These are phyloP conservation scores for Beauveria pseudobassiana DNA, from an alignment of 2,329 filamentous ascomycete species.

Conservation along the genomic window DNA sequence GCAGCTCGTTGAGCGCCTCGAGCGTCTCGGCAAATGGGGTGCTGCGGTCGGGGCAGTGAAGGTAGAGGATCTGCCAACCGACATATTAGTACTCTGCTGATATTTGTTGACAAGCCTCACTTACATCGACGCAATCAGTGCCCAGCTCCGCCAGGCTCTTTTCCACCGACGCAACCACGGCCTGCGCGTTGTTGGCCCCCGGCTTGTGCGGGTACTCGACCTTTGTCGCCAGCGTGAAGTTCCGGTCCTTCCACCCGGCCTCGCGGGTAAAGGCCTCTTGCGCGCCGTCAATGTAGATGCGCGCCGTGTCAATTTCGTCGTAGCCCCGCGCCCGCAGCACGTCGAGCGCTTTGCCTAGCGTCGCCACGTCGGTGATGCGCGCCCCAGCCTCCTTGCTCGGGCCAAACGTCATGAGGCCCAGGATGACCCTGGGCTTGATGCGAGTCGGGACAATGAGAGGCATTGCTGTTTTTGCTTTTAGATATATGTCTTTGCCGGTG, in stretches of 20 bases:
- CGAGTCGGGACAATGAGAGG: constrained; percentile 34
- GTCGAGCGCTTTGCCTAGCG: constrained; percentile 66
- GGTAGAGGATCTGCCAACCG: constrained; percentile 30
- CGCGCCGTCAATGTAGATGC: constrained; percentile 60
- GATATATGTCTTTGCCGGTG: background rate
- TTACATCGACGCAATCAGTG: constrained; percentile 63
- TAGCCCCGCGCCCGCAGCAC: constrained; percentile 72
- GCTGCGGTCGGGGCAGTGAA: constrained; percentile 44
- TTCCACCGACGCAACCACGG: constrained; percentile 58
- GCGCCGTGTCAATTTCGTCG: constrained; percentile 78
- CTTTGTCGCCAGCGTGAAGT: constrained; percentile 73
- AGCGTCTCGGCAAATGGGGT: constrained; percentile 76
- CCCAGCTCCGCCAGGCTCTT: constrained; percentile 63
- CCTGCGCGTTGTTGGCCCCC: constrained; percentile 55
- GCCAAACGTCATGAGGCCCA: constrained; percentile 82
- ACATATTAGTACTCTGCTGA: background rate
- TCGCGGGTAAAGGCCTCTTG: constrained; percentile 75
- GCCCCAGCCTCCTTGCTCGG: constrained; percentile 55
- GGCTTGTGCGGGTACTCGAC: constrained; percentile 52
- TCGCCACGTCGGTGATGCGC: constrained; percentile 59
- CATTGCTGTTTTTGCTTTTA: constrained; percentile 28
- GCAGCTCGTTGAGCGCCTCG: constrained; percentile 67
- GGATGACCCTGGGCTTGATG: constrained; percentile 61
- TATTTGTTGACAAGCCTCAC: constrained; percentile 15
- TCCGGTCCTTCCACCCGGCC: constrained; percentile 71